These are phyloP conservation scores for Metschnikowia aberdeeniae DNA, from an alignment of 805 yeast species.

Conservation along the genomic window DNA sequence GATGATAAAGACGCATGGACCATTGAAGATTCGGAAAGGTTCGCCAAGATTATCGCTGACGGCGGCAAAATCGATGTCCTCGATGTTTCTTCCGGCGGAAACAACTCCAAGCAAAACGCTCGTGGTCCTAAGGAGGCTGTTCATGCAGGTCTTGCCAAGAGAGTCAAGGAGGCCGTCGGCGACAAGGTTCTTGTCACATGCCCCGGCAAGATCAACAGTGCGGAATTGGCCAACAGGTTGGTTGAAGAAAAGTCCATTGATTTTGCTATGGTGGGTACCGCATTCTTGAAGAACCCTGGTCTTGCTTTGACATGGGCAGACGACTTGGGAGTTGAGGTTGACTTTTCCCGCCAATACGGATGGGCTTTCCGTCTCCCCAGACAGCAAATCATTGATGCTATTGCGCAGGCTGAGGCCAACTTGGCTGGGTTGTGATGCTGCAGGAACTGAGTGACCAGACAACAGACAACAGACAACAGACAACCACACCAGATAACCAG, in stretches of 20 bases:
- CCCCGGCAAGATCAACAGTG: conserved; percentile 43
- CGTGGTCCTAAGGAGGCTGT: neutral
- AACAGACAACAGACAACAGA: too few species aligned
- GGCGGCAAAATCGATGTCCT: conserved; percentile 46
- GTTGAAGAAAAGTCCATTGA: conserved; percentile 45
- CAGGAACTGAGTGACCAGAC: too few species aligned
- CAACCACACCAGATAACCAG: too few species aligned
- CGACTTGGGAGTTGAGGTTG: conserved; percentile 39
- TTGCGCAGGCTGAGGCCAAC: conserved; percentile 1
- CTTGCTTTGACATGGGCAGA: conserved; percentile 49
- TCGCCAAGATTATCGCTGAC: conserved; percentile 37
- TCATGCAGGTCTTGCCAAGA: conserved; percentile 26
- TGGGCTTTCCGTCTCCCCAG: neutral
- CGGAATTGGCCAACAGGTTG: conserved; percentile 17
- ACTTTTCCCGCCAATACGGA: conserved; percentile 11
- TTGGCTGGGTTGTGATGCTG: neutral
- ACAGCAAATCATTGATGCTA: conserved; percentile 2
- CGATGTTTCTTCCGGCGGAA: conserved; percentile 57
- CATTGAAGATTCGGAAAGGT: conserved; percentile 40
- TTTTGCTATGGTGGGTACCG: conserved; percentile 44
- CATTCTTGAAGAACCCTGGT: conserved; percentile 47
- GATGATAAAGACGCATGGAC: conserved; percentile 40
- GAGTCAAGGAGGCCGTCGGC: conserved; percentile 43
- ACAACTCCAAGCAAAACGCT: conserved; percentile 21
- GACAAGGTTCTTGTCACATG: conserved; percentile 40